Evolutionary conservation across 2,329 filamentous ascomycete species (phyloP).

Genomic region (Stagonosporopsis vannaccii): DNA sequence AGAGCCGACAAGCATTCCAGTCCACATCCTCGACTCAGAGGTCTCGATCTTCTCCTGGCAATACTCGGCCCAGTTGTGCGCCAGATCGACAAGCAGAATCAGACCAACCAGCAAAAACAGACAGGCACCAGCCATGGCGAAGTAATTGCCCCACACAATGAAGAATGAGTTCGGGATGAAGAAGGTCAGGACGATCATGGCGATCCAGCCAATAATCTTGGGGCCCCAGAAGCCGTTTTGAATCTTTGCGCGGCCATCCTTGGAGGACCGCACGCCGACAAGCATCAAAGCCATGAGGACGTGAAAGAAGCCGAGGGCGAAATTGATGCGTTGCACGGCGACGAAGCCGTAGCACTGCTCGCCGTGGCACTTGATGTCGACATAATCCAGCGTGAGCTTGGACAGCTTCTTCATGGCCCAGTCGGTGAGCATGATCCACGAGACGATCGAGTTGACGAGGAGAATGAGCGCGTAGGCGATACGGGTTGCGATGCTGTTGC

Average conservation of each 20-base stretch:
- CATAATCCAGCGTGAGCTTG: slow-evolving; percentile 90
- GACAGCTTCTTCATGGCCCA: slow-evolving; percentile 98
- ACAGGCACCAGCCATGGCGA: slow-evolving; percentile 86
- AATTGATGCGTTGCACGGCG: slow-evolving; percentile 97
- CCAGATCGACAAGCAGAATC: slow-evolving; percentile 90
- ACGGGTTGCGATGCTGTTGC: slow-evolving; percentile 96
- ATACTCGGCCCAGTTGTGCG: slow-evolving; percentile 96
- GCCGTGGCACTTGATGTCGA: slow-evolving; percentile 89
- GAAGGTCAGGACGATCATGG: slow-evolving; percentile 88
- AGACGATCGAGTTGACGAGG: slow-evolving; percentile 93
- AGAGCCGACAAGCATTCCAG: slow-evolving; percentile 85
- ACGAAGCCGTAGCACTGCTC: slow-evolving; percentile 95
- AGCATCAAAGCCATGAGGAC: slow-evolving; percentile 83
- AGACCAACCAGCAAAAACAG: slow-evolving; percentile 92
- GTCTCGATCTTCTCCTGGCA: slow-evolving; percentile 94
- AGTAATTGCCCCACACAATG: slow-evolving; percentile 93
- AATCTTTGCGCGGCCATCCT: slow-evolving; percentile 83
- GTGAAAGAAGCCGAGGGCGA: slow-evolving; percentile 94
- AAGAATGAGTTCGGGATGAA: slow-evolving; percentile 96
- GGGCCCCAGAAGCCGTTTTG: slow-evolving; percentile 99
- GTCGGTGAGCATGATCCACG: slow-evolving; percentile 98
- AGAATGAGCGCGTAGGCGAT: slow-evolving; percentile 96
- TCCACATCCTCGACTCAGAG: slow-evolving; percentile 84
- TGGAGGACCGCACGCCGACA: slow-evolving; percentile 85
- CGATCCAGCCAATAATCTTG: slow-evolving; percentile 89